Evolutionary conservation across 352 stramenopile species (phyloP), one percentile per base, ranked within the genome.

Genomic region (Aphanomyces cochlioides): DNA sequence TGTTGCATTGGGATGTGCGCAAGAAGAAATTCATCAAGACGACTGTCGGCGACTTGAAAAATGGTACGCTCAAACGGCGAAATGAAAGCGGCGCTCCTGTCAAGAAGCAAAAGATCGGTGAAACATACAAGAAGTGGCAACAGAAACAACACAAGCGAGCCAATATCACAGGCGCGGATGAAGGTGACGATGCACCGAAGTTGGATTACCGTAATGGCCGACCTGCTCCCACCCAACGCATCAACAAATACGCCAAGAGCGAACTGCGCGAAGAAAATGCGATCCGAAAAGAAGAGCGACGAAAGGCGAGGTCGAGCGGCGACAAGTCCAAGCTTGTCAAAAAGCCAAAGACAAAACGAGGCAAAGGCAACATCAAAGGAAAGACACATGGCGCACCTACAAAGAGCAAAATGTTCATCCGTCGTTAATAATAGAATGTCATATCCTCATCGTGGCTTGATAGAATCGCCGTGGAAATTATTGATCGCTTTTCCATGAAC

Each of bases 1-100:
- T 99, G 78, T 86, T 99, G 76, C 91, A 98, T 78, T 99, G 97
- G 98, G 98, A 99, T 79, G 95, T 94, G 54, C 95, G 96, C 64
- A 99, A 99, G 80, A 97, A 97, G 77, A 97, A 97, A 74, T 98
- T 96, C 70, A 89, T 98, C 58, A 96, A 97, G 78, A 96, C 90
- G 6, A 97, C 90, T 3, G 82, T 96, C 38, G 89, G 90, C 41
- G 95, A 98, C 72, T 79, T 98, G 56, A 93, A 84, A 17, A 85
- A 80, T 39, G 88, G 90, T 21, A 88, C 82, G 41, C 75, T 92
- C 60, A 96, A 96, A 74, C 80, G 87, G 58, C 83, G 87, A 34
- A 96, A 96, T 74, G 81, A 94, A 70, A 95, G 87, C 56, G 83
- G 88, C n/a, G 77, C 92, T 37, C 80, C 70, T 37, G 78, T 92